Base-by-base conservation (phyloP, 164 flowering plant genomes). In the Vitis labrusca region DNA sequence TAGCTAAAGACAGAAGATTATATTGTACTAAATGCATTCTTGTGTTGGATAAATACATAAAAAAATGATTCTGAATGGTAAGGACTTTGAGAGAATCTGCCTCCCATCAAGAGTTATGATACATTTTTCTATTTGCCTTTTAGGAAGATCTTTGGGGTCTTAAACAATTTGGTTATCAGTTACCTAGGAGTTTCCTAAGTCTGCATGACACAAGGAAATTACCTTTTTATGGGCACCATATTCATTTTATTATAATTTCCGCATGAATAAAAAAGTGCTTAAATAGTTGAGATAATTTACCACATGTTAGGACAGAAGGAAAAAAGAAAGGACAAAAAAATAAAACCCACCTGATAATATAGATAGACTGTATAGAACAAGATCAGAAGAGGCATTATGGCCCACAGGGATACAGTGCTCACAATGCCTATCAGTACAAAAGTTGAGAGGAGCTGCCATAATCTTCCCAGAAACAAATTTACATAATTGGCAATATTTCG, bases 391-490 rank as follows among this genome's bases (percentile, higher is more conserved):
- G 83, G 85, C 85, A 80, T 80, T 68, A 83, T 83, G 67, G 83
- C 82, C 85, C 85, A 80, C 29, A 83, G 56, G 32, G 83, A 83
- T 19, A 76, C 71, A 2, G 75, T 74, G 80, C 85, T 83, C 65
- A 83, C 79, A 15, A 74, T 64, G 16, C 78, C 85, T 50, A 80
- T 80, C 65, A 83, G 77, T 12, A 65, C 73, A 74, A 83, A 83
- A 10, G 83, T 80, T 10, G 99, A 91, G 62, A 95, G 77, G 8
- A 95, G 92, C 80, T 91, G 97, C 37, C 81, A 83, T 56, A 87
- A 74, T 78, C 89, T 94, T 69, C 81, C 69, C 65, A 95, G 19
- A 74, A 93, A 93, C 94, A 89, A 86, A 74, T 88, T 89, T 13
- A 84, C 83, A 67, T 73, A 81, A 57, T 80, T 68, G 29, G 97